Evolutionary conservation across 768 basidiomycete genomes (phyloP).

Genomic region (Kwoniella sp.): DNA sequence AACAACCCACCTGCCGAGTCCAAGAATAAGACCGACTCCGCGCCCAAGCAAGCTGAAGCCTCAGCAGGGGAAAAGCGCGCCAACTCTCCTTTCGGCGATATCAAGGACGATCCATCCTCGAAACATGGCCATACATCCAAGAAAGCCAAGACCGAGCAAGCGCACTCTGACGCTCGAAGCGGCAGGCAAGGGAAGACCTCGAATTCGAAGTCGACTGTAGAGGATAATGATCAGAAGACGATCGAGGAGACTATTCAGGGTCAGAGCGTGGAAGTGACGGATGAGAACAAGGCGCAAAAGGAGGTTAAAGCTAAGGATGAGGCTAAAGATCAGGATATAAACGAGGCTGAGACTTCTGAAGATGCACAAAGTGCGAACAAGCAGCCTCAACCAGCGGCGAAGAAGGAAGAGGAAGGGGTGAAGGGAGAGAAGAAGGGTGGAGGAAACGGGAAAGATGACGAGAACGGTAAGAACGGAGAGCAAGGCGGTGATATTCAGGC

Average conservation of each 20-base stretch:
- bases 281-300: constrained; percentile 1
- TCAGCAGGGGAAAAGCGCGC: too few relatives aligned
- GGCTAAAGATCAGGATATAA: constrained; percentile 8
- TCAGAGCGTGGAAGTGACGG: not conserved
- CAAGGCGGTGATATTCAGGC: constrained; percentile 6
- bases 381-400: constrained; percentile 3
- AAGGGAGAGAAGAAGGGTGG: constrained; percentile 9
- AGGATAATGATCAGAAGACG: constrained; percentile 1
- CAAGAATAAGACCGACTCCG: not conserved
- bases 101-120: too few relatives aligned
- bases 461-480: constrained; percentile 9
- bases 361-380: constrained; percentile 7
- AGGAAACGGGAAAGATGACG: constrained; percentile 25
- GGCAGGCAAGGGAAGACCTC: not conserved
- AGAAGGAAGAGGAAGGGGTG: not conserved
- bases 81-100: too few relatives aligned
- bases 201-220: not conserved
- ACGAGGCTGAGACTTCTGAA: constrained; percentile 9
- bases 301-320: constrained; percentile 10
- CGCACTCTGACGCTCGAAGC: not conserved
- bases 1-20: not conserved
- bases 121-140: not conserved
- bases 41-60: not conserved
- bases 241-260: constrained; percentile 1
- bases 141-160: not conserved